A percentile compares a stretch with the other conserved stretches of the same genome.
phyloP scores from a whole-genome alignment of 225 moss, liverwort and hornwort species.

The Asterella californica region DNA sequence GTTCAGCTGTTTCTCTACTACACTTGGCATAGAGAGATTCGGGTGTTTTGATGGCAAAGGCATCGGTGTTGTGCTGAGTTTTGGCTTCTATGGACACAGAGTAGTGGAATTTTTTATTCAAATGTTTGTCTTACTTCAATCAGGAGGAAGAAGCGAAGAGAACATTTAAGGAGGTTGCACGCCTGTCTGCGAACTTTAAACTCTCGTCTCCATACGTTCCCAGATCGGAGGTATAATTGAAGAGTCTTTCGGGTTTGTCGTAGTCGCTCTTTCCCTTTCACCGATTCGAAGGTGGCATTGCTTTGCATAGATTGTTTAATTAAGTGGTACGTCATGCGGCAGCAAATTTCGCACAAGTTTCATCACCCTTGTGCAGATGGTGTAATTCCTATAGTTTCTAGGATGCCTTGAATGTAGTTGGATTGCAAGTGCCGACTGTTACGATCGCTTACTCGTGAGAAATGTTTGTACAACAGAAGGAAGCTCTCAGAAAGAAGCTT shows the following conservation, averaged over 20 bases:
- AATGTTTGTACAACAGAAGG: conserved; percentile 46
- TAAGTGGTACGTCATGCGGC: not conserved
- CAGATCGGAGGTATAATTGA: conserved; percentile 55
- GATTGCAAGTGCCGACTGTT: not conserved
- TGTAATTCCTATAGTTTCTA: not conserved
- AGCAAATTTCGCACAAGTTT: not conserved
- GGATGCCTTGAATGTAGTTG: not conserved
- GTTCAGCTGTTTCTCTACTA: not conserved
- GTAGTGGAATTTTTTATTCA: not conserved
- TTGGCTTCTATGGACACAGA: not conserved
- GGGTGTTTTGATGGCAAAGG: not conserved
- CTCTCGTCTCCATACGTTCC: conserved; percentile 84
- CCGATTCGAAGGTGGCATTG: not conserved
- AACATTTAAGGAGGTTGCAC: conserved; percentile 60
- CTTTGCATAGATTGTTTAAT: not conserved
- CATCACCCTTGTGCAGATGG: not conserved
- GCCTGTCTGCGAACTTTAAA: conserved; percentile 57
- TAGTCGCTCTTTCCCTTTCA: not conserved
- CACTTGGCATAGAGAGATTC: not conserved
- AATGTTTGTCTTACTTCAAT: not conserved
- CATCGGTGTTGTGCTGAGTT: not conserved
- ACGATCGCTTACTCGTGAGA: not conserved
- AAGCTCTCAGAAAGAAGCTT: conserved; percentile 63
- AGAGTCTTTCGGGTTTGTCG: not conserved
- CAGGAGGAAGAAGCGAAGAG: conserved; percentile 69